Base-by-base conservation (phyloP, 805 yeast genomes). In the Candida succiphila region DNA sequence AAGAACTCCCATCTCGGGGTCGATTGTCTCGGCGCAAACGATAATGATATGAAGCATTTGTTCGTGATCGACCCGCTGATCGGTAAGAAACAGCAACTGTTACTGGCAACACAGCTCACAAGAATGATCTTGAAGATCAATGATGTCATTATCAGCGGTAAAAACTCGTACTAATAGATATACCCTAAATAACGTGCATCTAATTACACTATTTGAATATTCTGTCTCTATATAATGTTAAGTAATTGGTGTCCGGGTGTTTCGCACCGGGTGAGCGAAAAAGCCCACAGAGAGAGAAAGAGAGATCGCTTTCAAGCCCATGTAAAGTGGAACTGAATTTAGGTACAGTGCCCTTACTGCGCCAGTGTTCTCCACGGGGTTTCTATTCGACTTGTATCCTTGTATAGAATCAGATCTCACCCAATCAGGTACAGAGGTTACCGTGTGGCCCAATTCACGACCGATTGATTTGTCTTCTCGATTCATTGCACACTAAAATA, bases 81-180 rank as follows among this genome's bases (percentile, higher is more conserved):
- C 48, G 96, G 98, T 51, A 92, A 92, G 69, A 87, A 85, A 58
- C 97, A 92, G 60, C 99, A 92, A 63, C 72, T 92, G 45, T 63
- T 85, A 54, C 70, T 92, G 57, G 98, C 98, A 31, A 92, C 99
- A 12, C 99, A 92, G 64, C 72, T 92, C 56, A 87, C 96, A 37
- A 77, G 98, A 65, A 92, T 92, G 98, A 87, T 92, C 42, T 71
- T 92, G 54, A 92, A 92, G 69, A 92, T 92, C 55, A 94, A 92
- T 60, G 89, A 89, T 58, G 98, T 92, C 38, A 92, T 92, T 50
- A 79, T 89, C 45, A 82, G 57, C 30, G 60, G 59, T 25, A 46
- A 52, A 34, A 52, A 45, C 29, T 52, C 54, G 32, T 52, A 51
- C 23, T 54, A 41, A 31, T 28, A 16, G 18, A 28, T 13, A 28